Evolutionary conservation across 2,329 filamentous ascomycete species (phyloP).

Genomic region (Torrubiellomyces zombiae): DNA sequence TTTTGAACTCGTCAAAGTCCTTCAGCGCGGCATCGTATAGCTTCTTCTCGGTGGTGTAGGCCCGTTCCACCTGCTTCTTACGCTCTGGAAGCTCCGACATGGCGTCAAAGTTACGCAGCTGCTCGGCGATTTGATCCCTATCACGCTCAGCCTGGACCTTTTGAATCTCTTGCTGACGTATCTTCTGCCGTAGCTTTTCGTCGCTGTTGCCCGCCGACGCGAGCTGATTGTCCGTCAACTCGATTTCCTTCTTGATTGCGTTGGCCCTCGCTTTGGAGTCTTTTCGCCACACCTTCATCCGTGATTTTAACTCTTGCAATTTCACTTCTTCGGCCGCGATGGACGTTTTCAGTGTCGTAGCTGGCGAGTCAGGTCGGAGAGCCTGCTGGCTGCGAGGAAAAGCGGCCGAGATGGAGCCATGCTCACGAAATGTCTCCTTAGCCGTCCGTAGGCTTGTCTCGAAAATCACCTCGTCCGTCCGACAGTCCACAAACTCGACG

Average conservation of each 20-base stretch:
- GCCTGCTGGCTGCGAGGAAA: slow-evolving; percentile 35
- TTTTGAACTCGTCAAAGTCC: slow-evolving; percentile 40
- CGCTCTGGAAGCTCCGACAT: slow-evolving; percentile 45
- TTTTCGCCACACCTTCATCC: slow-evolving; percentile 54
- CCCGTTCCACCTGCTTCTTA: slow-evolving; percentile 36
- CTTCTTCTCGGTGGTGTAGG: slow-evolving; percentile 36
- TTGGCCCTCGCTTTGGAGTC: slow-evolving; percentile 58
- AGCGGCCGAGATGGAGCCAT: slow-evolving; percentile 12
- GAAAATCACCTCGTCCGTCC: slow-evolving; percentile 49
- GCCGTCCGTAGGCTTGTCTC: slow-evolving; percentile 54
- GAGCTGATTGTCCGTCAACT: slow-evolving; percentile 48
- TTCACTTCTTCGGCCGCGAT: slow-evolving; percentile 57
- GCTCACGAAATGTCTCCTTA: slow-evolving; percentile 23
- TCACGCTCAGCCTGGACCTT: slow-evolving; percentile 48
- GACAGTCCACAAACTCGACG: slow-evolving; percentile 58
- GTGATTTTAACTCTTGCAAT: slow-evolving; percentile 50
- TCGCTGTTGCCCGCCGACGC: slow-evolving; percentile 56
- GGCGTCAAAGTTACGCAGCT: slow-evolving; percentile 45
- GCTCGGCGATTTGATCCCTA: slow-evolving; percentile 34
- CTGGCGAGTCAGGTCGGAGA: slow-evolving; percentile 58
- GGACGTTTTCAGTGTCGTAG: slow-evolving; percentile 59
- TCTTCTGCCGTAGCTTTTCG: slow-evolving; percentile 59
- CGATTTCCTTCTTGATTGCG: slow-evolving; percentile 55
- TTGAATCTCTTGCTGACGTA: slow-evolving; percentile 58
- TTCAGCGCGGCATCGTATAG: slow-evolving; percentile 42